Evolutionary conservation across 257 asterid genomes (phyloP), one percentile per base, ranked within the genome.

Genomic region (Forsythia suspensa): DNA sequence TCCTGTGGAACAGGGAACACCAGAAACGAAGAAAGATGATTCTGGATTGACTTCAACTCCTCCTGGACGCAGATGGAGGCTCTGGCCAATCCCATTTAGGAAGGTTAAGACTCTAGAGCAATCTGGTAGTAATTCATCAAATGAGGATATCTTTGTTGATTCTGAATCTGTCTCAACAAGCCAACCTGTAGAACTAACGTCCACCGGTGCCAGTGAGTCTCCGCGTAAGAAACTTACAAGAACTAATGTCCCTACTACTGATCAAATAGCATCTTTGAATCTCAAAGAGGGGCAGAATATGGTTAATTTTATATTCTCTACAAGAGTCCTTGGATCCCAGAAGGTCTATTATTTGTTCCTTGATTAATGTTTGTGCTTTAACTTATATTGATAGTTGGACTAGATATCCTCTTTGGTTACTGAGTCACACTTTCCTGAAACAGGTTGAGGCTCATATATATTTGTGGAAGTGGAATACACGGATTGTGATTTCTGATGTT

Each of bases 401-500:
- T 21, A 41, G 76, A 76, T 77, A 52, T 4, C 24, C 70, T 24
- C 36, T 77, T 20, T 66, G 20, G 24, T 75, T 46, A 72, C 51
- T 80, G 46, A 68, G 21, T 5, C 39, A 7, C 48, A 9, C 79
- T 71, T 83, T 59, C 59, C 83, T 10, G 81, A 46, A 63, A 75
- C 93, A 94, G 98, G 98, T 96, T 73, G 99, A 96, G 81, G 98
- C 99, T 88, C 99, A 96, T 89, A 96, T 96, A 81, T 96, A 96
- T 90, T 85, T 96, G 92, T 96, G 99, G 99, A 92, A 87, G 92
- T 96, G 97, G 97, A 94, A 96, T 91, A 92, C 99, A 3, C 84
- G 94, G 43, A 96, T 96, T 43, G 99, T 96, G 44, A 96, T 96
- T 81, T 96, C 99, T 46, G 98, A 94, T 68, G 99, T 96, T 67